Evolutionary conservation across 768 basidiomycete species (phyloP), one percentile per base, ranked within the genome.

Genomic region (Naematelia encephala): DNA sequence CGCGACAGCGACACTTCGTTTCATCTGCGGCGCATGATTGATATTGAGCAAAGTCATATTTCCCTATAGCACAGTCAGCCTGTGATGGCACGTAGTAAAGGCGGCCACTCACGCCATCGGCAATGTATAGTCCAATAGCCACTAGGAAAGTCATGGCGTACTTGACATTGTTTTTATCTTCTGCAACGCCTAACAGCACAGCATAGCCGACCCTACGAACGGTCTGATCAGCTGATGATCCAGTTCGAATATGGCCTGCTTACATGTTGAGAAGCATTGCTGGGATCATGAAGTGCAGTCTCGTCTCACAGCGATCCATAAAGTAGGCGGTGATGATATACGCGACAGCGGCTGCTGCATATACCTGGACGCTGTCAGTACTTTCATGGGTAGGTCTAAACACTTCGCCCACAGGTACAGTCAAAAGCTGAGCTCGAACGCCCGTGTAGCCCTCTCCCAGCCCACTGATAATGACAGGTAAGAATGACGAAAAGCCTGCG

Each of bases 341-440:
- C 5, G 57, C 50, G 22, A 27, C 21, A 2, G 61, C 61, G 13
- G 60, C 60, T 27, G 43, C 54, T 26, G 56, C 56, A 23, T 59
- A 63, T 34, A 63, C 51, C 34, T 39, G 8, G 8, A 39, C 34
- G 34, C 34, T n/a, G n/a, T n/a, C 34, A 39, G 34, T 39, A 39
- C 16, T 16, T 8, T 39, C 34, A 39, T 39, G 34, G 8, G 34
- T 16, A 39, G 16, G 34, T 39, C 34, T 8, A 16, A 8, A 39
- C 8, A 39, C 16, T 8, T 8, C 8, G 34, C 34, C 16, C 34
- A 39, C 34, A 26, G 61, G 61, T n/a, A 57, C 56, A 44, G 61
- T 63, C 56, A 63, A 47, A n/a, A 63, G 49, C 26, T 63, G 62
- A 13, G 62, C 57, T 4, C 23, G 22, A 4, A 63, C 44, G 13